Base-by-base conservation (phyloP, 768 basidiomycete genomes). In the Suillus subaureus region DNA sequence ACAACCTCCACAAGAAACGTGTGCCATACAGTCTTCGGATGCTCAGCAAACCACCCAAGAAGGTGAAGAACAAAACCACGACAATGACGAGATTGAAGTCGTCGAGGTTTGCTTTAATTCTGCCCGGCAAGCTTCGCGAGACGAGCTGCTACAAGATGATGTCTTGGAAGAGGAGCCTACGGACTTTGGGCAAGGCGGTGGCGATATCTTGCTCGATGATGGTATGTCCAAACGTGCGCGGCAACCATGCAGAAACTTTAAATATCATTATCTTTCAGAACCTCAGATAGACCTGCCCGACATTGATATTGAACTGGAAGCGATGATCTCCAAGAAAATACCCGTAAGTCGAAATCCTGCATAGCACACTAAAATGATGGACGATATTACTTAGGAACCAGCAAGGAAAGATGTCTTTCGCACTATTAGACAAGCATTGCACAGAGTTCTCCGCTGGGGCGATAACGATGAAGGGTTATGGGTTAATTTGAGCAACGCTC, bases 301-400 rank as follows among this genome's bases (percentile, higher is more conserved):
- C 11, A 67, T 79, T 4, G 51, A 75, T 28, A 68, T 80, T 15
- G 75, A 82, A 56, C 71, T 84, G 0, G 83, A 85, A 39, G 66
- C 54, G n/a, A 68, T 67, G 35, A 77, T 76, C 66, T 84, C 83
- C 21, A 78, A 70, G 37, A 84, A 84, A 65, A 72, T 85, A 16
- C 77, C 79, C 1, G 83, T 85, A 37, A 55, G 69, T 58, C 26
- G n/a, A 39, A 62, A 13, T 40, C 60, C 39, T 39, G 7, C 26
- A 16, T 7, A 47, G 13, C 18, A 2, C 15, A 15, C 6, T 18
- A 9, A 12, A 35, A 23, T 61, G 12, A 33, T 43, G 18, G n/a
- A 47, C 37, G 23, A 35, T 21, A 33, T 35, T 31, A 60, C 40
- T 31, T 57, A 85, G 83, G 60, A 71, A 37, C 63, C 72, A 35